phyloP scores from a whole-genome alignment of 139 green algal species.

The Volvox africanus region DNA sequence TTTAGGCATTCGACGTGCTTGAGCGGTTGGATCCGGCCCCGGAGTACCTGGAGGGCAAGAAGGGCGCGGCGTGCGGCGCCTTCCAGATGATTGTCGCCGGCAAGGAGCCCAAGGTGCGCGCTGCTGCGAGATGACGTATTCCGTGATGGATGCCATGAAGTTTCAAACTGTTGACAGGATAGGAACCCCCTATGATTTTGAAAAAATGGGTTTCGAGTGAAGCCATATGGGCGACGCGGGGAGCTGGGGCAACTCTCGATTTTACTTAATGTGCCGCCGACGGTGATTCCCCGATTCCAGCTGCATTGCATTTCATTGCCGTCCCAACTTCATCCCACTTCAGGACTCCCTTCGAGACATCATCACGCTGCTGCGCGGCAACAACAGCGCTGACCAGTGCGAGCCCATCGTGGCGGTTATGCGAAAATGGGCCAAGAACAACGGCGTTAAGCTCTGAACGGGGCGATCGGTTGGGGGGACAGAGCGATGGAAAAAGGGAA shows the following conservation, averaged over 20 bases:
- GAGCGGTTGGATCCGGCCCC: slow-evolving; percentile 81
- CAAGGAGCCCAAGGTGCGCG: slow-evolving; percentile 54
- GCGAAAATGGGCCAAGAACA: slow-evolving; percentile 66
- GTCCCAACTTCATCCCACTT: too few relatives aligned
- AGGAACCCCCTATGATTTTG: too few relatives aligned
- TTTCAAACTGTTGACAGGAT: too few relatives aligned
- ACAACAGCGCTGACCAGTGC: slow-evolving; percentile 51
- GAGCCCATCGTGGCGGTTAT: slow-evolving; percentile 63
- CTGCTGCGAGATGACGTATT: background rate
- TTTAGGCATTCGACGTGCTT: slow-evolving; percentile 86
- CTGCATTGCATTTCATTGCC: too few relatives aligned
- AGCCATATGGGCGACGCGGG: too few relatives aligned
- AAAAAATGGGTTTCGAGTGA: too few relatives aligned
- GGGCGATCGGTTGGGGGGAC: background rate
- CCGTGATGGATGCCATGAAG: too few relatives aligned
- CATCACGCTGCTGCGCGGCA: slow-evolving; percentile 62
- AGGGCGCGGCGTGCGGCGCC: slow-evolving; percentile 77
- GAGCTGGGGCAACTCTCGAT: too few relatives aligned
- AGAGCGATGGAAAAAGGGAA: background rate
- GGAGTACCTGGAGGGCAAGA: slow-evolving; percentile 86
- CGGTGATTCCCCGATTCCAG: too few relatives aligned
- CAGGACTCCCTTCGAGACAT: slow-evolving; percentile 59
- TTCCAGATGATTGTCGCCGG: slow-evolving; percentile 77
- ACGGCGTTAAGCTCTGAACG: slow-evolving; percentile 55
- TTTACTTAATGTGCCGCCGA: too few relatives aligned